Conservation (phyloP, 2,329 filamentous ascomycete genomes). For the Tolypocladium endophyticum region DNA sequence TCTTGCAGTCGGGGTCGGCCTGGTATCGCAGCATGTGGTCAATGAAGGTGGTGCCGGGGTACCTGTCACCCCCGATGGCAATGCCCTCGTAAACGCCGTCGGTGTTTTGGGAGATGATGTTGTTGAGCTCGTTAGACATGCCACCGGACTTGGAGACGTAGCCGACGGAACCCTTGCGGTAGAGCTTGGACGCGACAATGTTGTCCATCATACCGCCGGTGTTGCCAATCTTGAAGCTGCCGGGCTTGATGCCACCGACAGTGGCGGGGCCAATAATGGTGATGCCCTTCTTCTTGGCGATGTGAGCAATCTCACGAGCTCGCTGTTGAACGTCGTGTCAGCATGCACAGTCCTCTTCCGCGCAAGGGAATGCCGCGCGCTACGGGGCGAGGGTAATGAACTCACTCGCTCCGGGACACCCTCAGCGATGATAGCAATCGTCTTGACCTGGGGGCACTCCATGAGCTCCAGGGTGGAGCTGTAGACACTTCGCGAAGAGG, state of each 20-base stretch:
- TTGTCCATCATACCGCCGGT: constrained; percentile 99
- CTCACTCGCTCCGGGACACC: constrained; percentile 95
- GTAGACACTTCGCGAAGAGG: constrained; percentile 97
- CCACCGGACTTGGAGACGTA: constrained; percentile 99
- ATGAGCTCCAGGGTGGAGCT: constrained; percentile 97
- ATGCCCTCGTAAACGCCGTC: constrained; percentile 99
- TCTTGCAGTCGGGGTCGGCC: constrained; percentile 95
- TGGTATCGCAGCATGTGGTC: constrained; percentile 97
- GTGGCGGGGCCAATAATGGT: constrained; percentile 98
- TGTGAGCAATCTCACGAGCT: constrained; percentile 93
- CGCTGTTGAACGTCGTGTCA: constrained; percentile 42
- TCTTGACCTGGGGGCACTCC: constrained; percentile 93
- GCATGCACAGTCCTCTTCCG: background rate
- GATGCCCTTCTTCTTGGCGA: constrained; percentile 96
- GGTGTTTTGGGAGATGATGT: constrained; percentile 93
- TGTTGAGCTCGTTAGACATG: constrained; percentile 99
- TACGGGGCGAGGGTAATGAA: constrained; percentile 9
- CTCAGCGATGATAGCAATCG: constrained; percentile 98
- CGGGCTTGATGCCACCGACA: constrained; percentile 98
- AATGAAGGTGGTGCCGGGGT: constrained; percentile 98
- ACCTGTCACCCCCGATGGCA: constrained; percentile 97
- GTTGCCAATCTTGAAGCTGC: constrained; percentile 99
- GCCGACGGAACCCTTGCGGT: constrained; percentile 96
- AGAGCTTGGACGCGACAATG: constrained; percentile 99
- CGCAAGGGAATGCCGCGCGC: background rate